Evolutionary conservation across 164 flowering plant species (phyloP).

Genomic region (Saururus chinensis): DNA sequence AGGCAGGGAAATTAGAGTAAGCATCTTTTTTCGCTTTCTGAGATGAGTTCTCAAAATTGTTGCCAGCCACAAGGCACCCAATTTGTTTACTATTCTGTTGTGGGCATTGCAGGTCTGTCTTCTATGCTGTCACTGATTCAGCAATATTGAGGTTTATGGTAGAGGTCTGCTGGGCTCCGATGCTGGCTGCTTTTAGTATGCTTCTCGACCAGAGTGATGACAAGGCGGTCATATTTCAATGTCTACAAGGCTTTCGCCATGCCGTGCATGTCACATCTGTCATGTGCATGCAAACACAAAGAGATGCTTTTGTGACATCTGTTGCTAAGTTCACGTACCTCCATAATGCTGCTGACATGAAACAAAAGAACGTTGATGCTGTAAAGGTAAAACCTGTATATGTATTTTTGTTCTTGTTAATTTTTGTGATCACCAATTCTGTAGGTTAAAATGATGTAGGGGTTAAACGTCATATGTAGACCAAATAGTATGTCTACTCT

Average conservation of each 20-base stretch:
- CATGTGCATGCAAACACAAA: slow-evolving; percentile 96
- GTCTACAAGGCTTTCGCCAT: slow-evolving; percentile 79
- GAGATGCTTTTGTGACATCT: slow-evolving; percentile 97
- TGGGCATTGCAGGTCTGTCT: slow-evolving; percentile 55
- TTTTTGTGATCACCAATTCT: neutral
- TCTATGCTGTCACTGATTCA: slow-evolving; percentile 68
- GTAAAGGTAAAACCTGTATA: slow-evolving; percentile 55
- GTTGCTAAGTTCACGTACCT: slow-evolving; percentile 94
- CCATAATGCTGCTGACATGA: slow-evolving; percentile 97
- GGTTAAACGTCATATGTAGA: neutral
- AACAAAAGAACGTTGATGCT: slow-evolving; percentile 98
- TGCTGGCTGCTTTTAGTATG: slow-evolving; percentile 97
- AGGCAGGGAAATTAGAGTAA: slow-evolving; percentile 91
- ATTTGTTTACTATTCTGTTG: neutral
- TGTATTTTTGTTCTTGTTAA: neutral
- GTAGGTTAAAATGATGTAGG: too few species aligned
- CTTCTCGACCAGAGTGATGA: slow-evolving; percentile 98
- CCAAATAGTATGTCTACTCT: too few species aligned
- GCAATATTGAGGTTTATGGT: slow-evolving; percentile 91
- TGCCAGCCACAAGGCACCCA: neutral
- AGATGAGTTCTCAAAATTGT: neutral
- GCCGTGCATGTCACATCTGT: slow-evolving; percentile 96
- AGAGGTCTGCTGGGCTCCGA: slow-evolving; percentile 99
- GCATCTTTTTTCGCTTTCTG: slow-evolving; percentile 11
- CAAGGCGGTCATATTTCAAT: slow-evolving; percentile 61